Evolutionary conservation across 441 rosid genomes (phyloP).

Genomic region (Iberis amara): DNA sequence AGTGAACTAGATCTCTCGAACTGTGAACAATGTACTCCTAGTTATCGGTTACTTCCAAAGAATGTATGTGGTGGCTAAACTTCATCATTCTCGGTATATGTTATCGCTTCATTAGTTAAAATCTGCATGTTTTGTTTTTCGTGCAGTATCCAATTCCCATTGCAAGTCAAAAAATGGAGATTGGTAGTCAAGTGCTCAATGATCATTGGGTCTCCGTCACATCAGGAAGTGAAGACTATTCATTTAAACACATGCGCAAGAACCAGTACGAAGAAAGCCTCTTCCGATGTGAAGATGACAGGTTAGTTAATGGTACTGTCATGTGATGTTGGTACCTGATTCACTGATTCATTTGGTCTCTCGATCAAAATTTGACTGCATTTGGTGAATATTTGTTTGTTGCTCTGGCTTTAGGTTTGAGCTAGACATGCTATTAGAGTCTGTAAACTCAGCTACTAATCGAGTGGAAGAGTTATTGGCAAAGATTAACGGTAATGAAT

Average conservation of each 20-base stretch:
- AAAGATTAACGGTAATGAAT: slow-evolving; percentile 59
- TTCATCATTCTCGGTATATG: slow-evolving; percentile 13
- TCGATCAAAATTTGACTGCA: slow-evolving; percentile 8
- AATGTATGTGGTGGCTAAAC: slow-evolving; percentile 48
- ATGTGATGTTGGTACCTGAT: not conserved
- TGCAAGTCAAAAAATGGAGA: slow-evolving; percentile 78
- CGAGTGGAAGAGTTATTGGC: slow-evolving; percentile 83
- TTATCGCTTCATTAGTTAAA: slow-evolving; percentile 22
- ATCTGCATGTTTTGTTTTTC: slow-evolving; percentile 13
- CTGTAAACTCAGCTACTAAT: slow-evolving; percentile 75
- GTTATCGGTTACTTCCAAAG: slow-evolving; percentile 93
- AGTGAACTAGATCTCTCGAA: slow-evolving; percentile 92
- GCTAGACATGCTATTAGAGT: slow-evolving; percentile 95
- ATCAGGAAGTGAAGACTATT: slow-evolving; percentile 99
- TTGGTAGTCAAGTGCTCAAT: slow-evolving; percentile 82
- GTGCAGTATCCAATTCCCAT: slow-evolving; percentile 81
- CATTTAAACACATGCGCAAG: slow-evolving; percentile 98
- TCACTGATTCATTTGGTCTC: not conserved
- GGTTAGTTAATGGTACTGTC: slow-evolving; percentile 37
- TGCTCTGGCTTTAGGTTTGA: slow-evolving; percentile 68
- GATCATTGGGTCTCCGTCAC: slow-evolving; percentile 98
- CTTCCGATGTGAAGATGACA: slow-evolving; percentile 96
- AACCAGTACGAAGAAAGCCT: slow-evolving; percentile 98
- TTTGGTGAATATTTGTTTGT: slow-evolving; percentile 23
- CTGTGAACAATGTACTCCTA: slow-evolving; percentile 96